Base-by-base conservation (phyloP, 2,329 filamentous ascomycete species). In the Pseudocercospora crystallina region DNA sequence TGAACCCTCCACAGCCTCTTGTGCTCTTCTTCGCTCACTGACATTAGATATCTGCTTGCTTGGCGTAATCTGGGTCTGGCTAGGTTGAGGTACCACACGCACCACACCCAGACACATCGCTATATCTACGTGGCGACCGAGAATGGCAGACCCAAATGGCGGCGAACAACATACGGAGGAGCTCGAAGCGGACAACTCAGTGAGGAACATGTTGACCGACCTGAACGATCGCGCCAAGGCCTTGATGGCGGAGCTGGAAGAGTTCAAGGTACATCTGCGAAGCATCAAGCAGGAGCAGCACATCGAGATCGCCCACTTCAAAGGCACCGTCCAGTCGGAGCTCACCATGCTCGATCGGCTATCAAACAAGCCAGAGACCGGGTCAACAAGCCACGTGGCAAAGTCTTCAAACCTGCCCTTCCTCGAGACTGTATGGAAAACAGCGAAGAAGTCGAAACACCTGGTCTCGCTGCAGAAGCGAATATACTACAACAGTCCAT, bases 351-450 rank as follows among this genome's bases (percentile, higher is more conserved):
- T 71, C 10, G 60, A 66, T 30, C 54, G 64, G 14, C 53, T 69
- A 2, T 39, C 51, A 8, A 53, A 52, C 33, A 63, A 65, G 39
- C 60, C 62, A 5, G 52, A 60, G 15, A 57, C 51, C 20, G 58
- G 54, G 12, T 47, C 56, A 5, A 63, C 56, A 17, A 64, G 74
- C n/a, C 81, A 86, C 62, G 77, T 80, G 26, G 71, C 86, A 39
- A 76, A 79, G 43, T 85, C 82, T 7, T 85, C 82, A 1, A 89
- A 89, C 67, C 63, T 87, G 9, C 77, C 81, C 0, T 87, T 86
- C 62, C 81, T 83, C 47, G 77, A 82, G 56, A 76, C 80, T 5
- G 74, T 87, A 2, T 88, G 85, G 85, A 68, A 69, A 26, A 76
- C 80, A 15, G 82, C 82, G 12, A 86, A 84, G 64, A 71, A 70